Evolutionary conservation across 2,329 filamentous ascomycete species (phyloP).

Genomic region (Massarina eburnea): DNA sequence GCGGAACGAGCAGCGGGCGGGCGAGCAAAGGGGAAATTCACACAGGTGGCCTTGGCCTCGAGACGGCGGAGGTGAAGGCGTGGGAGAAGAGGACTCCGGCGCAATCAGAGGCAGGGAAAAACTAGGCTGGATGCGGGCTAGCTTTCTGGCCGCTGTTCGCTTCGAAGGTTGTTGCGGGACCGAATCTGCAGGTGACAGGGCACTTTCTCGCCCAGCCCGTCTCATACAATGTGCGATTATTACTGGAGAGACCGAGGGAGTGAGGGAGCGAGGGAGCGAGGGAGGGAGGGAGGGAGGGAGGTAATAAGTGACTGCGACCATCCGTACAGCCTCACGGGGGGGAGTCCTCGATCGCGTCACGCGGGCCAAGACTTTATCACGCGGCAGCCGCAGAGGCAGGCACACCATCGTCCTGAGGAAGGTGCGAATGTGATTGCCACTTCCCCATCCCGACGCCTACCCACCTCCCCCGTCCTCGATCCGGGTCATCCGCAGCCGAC

Average conservation of each 20-base stretch:
- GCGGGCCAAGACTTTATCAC: conserved; percentile 9
- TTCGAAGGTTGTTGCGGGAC: conserved; percentile 1
- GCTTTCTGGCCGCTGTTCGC: conserved; percentile 2
- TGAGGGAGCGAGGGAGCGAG: neutral
- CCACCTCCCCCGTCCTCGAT: neutral
- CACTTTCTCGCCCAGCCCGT: no score
- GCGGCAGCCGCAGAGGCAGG: conserved; percentile 8
- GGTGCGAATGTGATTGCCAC: neutral
- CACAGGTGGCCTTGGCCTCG: neutral
- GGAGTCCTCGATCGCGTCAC: conserved; percentile 10
- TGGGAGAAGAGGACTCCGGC: conserved; percentile 2
- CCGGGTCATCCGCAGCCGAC: neutral
- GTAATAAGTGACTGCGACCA: neutral
- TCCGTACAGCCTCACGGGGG: no score
- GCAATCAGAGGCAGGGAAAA: neutral
- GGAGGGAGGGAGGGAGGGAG: neutral
- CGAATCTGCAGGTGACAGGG: neutral
- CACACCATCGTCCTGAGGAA: conserved; percentile 1
- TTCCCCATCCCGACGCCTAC: neutral
- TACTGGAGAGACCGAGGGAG: neutral
- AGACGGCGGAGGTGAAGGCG: neutral
- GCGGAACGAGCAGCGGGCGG: conserved; percentile 3
- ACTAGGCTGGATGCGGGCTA: conserved; percentile 14
- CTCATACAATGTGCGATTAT: no score
- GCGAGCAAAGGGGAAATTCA: neutral